Base-by-base conservation (phyloP, 306 rosid species). In the Delonix regia region DNA sequence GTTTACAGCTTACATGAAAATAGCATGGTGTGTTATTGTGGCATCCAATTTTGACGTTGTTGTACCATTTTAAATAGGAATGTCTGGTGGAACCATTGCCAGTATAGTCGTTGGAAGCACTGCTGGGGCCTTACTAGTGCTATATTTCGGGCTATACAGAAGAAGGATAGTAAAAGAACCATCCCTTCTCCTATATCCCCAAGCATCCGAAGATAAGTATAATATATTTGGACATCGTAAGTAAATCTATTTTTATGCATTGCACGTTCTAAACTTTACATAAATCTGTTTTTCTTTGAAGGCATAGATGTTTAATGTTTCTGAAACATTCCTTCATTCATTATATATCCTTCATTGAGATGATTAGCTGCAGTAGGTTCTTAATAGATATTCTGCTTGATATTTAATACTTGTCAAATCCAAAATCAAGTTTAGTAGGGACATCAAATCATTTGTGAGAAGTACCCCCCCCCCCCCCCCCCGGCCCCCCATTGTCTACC, bases 71-170 rank as follows among this genome's bases (percentile, higher is more conserved):
- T 52, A 62, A 77, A 69, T 85, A 92, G 94, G 94, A 69, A 65
- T 87, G 7, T 82, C 91, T 10, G 27, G 81, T 27, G 87, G 88
- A 76, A 85, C 81, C 73, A 82, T 88, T 74, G 89, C 85, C 33
- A 89, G 90, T 77, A 77, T 87, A 38, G 82, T 69, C 25, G 66
- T 86, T 72, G 94, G 86, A 52, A 92, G 83, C 28, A 86, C 76
- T 80, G 74, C 68, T 79, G 91, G 83, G n/a, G 66, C 81, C 56
- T 72, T 76, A 25, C 9, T 84, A 10, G 21, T 89, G 78, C 38
- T 87, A 9, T 88, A 83, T 75, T 21, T 79, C 57, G 71, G 82
- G 39, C 25, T 86, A 60, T 65, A 55, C 72, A 85, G 81, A 84
- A 85, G 82, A 73, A 89, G 56, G 64, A 83, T 83, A 78, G 78